Percentiles rank a stretch among this genome's conserved stretches.
Conservation (phyloP, 2,329 filamentous ascomycete genomes). For the Cordyceps fumosorosea region DNA sequence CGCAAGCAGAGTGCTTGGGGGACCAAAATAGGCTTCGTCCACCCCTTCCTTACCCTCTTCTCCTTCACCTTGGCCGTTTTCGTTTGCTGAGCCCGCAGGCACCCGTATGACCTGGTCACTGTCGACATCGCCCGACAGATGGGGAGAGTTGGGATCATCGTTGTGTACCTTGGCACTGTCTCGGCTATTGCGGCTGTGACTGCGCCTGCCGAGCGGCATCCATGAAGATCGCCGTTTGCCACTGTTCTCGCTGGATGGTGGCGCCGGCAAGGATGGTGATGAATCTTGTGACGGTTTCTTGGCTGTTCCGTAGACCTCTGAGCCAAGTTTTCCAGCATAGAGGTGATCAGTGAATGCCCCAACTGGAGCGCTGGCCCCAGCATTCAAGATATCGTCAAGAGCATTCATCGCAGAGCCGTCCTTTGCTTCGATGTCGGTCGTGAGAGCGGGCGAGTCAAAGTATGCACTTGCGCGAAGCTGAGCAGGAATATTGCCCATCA, state of each 20-base stretch:
- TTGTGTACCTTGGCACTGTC: conserved; percentile 20
- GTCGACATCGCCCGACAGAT: neutral
- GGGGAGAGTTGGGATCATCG: conserved; percentile 10
- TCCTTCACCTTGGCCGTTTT: conserved; percentile 24
- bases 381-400: conserved; percentile 85
- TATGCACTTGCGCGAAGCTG: conserved; percentile 87
- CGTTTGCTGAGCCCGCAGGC: conserved; percentile 4
- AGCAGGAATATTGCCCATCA: conserved; percentile 53
- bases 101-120: conserved; percentile 17
- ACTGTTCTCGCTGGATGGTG: conserved; percentile 20
- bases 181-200: conserved; percentile 23
- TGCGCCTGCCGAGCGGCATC: conserved; percentile 40
- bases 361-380: conserved; percentile 80
- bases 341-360: conserved; percentile 87
- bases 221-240: conserved; percentile 44
- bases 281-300: conserved; percentile 37
- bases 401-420: conserved; percentile 82
- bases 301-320: conserved; percentile 64
- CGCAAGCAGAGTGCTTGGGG: conserved; percentile 84
- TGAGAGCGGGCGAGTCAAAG: conserved; percentile 64
- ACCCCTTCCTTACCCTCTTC: conserved; percentile 41
- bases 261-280: conserved; percentile 20
- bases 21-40: conserved; percentile 53
- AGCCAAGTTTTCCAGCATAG: conserved; percentile 68
- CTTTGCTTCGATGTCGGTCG: conserved; percentile 50